Conservation (phyloP, 1,284 basidiomycete species). For the Boletus subluridellus region DNA sequence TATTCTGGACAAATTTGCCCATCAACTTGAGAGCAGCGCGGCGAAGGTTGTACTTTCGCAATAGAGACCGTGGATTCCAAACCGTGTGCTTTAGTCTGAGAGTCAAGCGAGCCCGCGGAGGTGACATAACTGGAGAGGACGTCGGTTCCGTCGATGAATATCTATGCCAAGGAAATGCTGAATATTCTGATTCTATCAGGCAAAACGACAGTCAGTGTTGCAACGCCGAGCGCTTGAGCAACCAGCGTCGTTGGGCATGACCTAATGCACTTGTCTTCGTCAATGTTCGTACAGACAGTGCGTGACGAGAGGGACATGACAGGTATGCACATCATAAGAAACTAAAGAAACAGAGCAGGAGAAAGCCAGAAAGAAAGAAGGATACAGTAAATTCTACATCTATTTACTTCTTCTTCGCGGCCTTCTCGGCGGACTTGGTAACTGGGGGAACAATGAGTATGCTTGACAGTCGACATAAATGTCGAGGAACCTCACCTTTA, state of each 20-base stretch:
- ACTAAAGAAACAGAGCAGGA: constrained; percentile 32
- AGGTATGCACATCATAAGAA: constrained; percentile 47
- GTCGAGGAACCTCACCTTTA: constrained; percentile 57
- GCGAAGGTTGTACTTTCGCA: no score
- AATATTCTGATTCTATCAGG: no score
- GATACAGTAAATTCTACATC: constrained; percentile 62
- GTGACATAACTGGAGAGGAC: background rate
- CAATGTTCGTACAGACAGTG: constrained; percentile 51
- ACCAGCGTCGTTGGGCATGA: constrained; percentile 13
- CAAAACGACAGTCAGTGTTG: background rate
- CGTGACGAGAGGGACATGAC: constrained; percentile 10
- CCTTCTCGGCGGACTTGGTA: constrained; percentile 96
- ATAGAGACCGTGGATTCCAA: no score
- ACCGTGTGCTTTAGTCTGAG: no score
- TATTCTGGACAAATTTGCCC: no score
- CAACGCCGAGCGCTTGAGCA: background rate
- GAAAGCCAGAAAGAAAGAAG: constrained; percentile 47
- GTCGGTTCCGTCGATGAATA: background rate
- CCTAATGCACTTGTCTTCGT: constrained; percentile 38
- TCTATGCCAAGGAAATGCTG: background rate
- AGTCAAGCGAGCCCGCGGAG: no score
- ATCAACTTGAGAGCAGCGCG: no score
- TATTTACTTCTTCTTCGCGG: constrained; percentile 94
- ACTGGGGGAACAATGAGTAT: constrained; percentile 45
- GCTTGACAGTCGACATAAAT: constrained; percentile 11